Base-by-base conservation (phyloP, 352 stramenopile genomes). In the Globisporangium paddicum region DNA sequence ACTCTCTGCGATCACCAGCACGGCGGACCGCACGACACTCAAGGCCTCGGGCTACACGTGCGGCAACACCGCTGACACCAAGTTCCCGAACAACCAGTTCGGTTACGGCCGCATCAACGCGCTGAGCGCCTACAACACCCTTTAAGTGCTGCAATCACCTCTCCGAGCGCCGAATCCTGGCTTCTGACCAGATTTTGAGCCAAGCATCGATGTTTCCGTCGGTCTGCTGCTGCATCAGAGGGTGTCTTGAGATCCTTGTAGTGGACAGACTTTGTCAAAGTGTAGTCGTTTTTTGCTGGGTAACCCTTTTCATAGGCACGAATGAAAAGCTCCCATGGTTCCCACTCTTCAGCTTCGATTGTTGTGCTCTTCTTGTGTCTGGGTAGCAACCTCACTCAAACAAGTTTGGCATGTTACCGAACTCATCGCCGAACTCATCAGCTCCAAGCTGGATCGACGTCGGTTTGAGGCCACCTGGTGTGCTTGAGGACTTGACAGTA, bases 11-110 rank as follows among this genome's bases (percentile, higher is more conserved):
- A 6, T 55, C 19, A 55, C 32, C n/a, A 34, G 11, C 5, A 55
- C 49, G 5, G 32, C 49, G 11, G 42, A 42, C 37, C 14, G 16
- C 42, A 19, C 3, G 4, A 25, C 34, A 1, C 28, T 56, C 18
- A 62, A 48, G 18, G 45, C 44, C 2, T 44, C 26, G 14, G 40
- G 40, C 13, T 66, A 61, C 25, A 69, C 63, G 0, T 87, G 77
- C 49, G 73, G 75, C 5, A 58, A 53, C 26, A 81, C 72, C 8
- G 35, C 51, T 0, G 62, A 72, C 55, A 47, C 38, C 3, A 44
- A 34, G n/a, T 84, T 71, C 48, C 77, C 77, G 16, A 87, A 87
- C 76, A 87, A 86, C 62, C 62, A 75, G 41, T 82, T 71, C 32
- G 77, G 77, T 51, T 72, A 82, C 51, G 77, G 77, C 32, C 77